Evolutionary conservation across 2,329 filamentous ascomycete species (phyloP).

Genomic region (Xylaria sp.): DNA sequence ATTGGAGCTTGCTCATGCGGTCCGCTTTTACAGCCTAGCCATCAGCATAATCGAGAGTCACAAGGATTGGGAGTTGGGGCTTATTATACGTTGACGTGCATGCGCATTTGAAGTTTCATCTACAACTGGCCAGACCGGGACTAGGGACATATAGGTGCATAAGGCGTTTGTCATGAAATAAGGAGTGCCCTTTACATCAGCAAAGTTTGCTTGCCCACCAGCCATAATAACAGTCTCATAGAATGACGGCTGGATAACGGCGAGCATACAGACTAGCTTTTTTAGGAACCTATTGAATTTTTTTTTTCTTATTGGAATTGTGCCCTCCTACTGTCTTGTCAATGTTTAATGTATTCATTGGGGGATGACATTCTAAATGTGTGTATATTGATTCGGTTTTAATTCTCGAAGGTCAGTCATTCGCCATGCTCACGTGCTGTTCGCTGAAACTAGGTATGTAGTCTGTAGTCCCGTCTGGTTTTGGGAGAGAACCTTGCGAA

Average conservation of each 20-base stretch:
- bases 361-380: neutral
- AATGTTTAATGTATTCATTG: slow-evolving; percentile 3
- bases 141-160: slow-evolving; percentile 31
- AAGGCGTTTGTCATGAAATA: slow-evolving; percentile 30
- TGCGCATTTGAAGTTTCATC: slow-evolving; percentile 30
- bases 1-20: neutral
- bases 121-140: slow-evolving; percentile 22
- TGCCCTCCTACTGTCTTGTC: neutral
- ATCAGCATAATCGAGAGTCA: neutral
- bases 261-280: neutral
- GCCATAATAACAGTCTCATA: neutral
- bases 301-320: neutral
- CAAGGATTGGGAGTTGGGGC: neutral
- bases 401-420: too few species aligned
- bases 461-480: too few species aligned
- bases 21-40: slow-evolving; percentile 3
- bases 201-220: neutral
- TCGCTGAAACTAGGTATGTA: neutral
- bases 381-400: neutral
- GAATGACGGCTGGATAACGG: neutral
- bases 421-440: neutral
- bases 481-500: too few species aligned
- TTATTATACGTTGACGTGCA: slow-evolving; percentile 1
- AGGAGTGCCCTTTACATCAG: slow-evolving; percentile 6
- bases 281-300: neutral